Evolutionary conservation across 129 eudicot species (phyloP), one percentile per base, ranked within the genome.

Genomic region (Lonicera japonica): DNA sequence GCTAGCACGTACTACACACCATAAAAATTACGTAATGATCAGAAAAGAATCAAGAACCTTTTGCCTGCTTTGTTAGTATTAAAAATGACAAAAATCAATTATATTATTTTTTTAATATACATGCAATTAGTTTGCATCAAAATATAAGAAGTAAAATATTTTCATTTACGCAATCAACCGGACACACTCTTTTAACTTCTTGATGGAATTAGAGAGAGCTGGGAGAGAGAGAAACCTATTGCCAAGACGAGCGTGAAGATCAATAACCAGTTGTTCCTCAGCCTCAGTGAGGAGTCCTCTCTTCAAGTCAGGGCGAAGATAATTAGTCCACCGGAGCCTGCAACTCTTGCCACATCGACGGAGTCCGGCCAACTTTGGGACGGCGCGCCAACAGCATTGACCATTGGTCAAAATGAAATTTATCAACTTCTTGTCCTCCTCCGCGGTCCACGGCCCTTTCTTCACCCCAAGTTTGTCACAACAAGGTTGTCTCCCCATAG

Each of bases 401-500:
- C 99, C 99, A 36, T 77, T 88, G 3, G 95, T 82, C n/a, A 92
- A 72, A 13, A 92, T 92, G 65, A 92, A 92, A 45, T 77, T 88
- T 65, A 92, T 79, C 25, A 92, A 89, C 60, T 92, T 92, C 78
- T 88, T 92, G 66, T 92, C 99, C 73, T 92, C 99, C 73, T 92
- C 99, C 13, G 92, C 95, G 23, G 99, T 88, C 99, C 99, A 88
- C 1, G 99, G 95, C 61, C 96, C 99, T 76, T 92, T 92, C 89
- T 92, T 92, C 80, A 92, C 96, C 62, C 99, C 99, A 24, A 92
- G 82, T 66, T 92, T 92, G 62, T 92, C 99, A 56, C 99, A 92
- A 43, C 99, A 92, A 25, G 99, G 99, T 43, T 92, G 99, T 60
- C 99, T 80, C 41, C 99, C 99, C 99, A 92, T 91, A n/a, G n/a